These are phyloP conservation scores for Hypoxylon cercidicola DNA, from an alignment of 495 filamentous ascomycete species.

Conservation along the genomic window DNA sequence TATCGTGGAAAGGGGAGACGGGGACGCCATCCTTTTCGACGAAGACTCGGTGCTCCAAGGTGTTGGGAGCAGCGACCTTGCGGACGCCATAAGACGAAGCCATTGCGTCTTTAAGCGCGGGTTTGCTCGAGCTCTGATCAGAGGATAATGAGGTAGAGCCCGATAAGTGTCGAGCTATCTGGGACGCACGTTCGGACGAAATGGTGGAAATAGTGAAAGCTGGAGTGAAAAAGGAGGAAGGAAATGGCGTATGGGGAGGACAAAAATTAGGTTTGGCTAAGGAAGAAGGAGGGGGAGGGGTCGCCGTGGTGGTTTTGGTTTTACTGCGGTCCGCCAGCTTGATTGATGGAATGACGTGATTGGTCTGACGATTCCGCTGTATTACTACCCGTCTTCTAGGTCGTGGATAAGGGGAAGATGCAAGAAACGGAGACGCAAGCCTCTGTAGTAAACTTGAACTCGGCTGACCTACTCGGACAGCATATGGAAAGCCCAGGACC, in stretches of 20 bases:
- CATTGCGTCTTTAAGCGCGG: conserved; percentile 61
- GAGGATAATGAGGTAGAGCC: conserved; percentile 43
- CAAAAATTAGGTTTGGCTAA: conserved; percentile 39
- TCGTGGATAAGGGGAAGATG: conserved; percentile 12
- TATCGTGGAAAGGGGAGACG: conserved; percentile 96
- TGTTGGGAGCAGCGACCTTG: conserved; percentile 90
- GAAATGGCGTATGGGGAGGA: conserved; percentile 36
- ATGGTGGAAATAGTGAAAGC: conserved; percentile 54
- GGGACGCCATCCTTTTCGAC: conserved; percentile 96
- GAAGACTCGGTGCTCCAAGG: conserved; percentile 96
- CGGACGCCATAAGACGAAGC: conserved; percentile 72
- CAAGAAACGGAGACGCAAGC: conserved; percentile 12
- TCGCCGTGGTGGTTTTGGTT: conserved; percentile 28
- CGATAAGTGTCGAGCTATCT: conserved; percentile 67
- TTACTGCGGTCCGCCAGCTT: conserved; percentile 39
- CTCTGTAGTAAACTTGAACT: conserved; percentile 12
- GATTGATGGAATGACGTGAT: conserved; percentile 32
- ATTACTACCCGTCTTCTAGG: conserved; percentile 24
- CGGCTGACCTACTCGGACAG: conserved; percentile 15
- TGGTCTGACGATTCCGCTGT: conserved; percentile 33
- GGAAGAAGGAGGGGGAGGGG: conserved; percentile 55
- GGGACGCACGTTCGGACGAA: conserved; percentile 60
- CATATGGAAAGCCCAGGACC: conserved; percentile 4
- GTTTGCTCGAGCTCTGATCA: conserved; percentile 22
- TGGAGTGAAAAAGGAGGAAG: conserved; percentile 10